Percentiles rank a stretch among this genome's conserved stretches.
Conservation (phyloP, 1,284 basidiomycete species). For the Cerioporus squamosus region DNA sequence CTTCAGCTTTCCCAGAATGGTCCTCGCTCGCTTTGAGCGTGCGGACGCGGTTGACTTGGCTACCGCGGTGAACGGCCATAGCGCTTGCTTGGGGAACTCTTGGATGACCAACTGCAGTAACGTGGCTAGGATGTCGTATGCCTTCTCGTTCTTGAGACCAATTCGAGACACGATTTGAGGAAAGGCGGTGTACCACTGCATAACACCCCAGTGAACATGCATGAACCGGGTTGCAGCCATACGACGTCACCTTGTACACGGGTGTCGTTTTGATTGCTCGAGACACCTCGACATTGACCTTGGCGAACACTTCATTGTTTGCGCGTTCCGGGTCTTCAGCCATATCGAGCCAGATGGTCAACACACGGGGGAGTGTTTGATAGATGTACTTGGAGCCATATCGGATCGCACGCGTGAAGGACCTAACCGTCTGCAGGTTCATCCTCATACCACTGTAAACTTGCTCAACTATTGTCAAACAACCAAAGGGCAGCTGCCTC, state of each 20-base stretch:
- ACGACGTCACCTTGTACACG: slow-evolving; percentile 69
- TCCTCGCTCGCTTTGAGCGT: slow-evolving; percentile 65
- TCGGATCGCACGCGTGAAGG: slow-evolving; percentile 78
- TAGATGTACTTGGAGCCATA: slow-evolving; percentile 96
- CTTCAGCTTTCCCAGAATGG: slow-evolving; percentile 70
- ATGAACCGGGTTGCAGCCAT: background rate
- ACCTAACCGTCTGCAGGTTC: slow-evolving; percentile 66
- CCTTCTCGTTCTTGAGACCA: slow-evolving; percentile 75
- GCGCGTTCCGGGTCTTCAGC: slow-evolving; percentile 62
- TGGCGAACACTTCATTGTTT: slow-evolving; percentile 49
- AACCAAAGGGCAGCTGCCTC: slow-evolving; percentile 9
- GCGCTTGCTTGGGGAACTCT: slow-evolving; percentile 88
- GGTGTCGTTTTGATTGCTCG: slow-evolving; percentile 66
- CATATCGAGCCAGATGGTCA: slow-evolving; percentile 95
- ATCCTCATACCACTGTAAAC: slow-evolving; percentile 56
- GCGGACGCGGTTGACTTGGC: slow-evolving; percentile 81
- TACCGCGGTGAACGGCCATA: slow-evolving; percentile 94
- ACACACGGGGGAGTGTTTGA: slow-evolving; percentile 91
- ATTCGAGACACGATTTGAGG: slow-evolving; percentile 97
- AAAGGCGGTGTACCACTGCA: slow-evolving; percentile 94
- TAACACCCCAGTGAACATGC: background rate
- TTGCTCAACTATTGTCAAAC: slow-evolving; percentile 1
- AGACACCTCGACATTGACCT: slow-evolving; percentile 60
- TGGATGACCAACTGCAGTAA: slow-evolving; percentile 80
- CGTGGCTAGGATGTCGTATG: slow-evolving; percentile 67